phyloP scores from a whole-genome alignment of 1,284 basidiomycete genomes.

The Peniophora sp. region DNA sequence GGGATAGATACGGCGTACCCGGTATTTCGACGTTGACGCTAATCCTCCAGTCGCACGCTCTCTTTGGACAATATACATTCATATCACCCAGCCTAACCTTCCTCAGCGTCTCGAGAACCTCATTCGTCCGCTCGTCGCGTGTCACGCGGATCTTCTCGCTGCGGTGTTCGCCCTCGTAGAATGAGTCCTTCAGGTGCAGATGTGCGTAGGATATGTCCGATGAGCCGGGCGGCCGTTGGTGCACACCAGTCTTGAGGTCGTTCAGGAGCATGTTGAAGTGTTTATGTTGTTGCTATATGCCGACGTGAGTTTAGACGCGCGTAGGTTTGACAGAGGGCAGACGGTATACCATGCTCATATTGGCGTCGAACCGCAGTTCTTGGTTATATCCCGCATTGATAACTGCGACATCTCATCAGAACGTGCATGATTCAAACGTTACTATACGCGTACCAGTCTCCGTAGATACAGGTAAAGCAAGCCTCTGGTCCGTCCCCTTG shows the following conservation, averaged over 20 bases:
- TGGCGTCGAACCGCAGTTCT: constrained; percentile 81
- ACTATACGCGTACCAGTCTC: constrained; percentile 74
- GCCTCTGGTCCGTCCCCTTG: constrained; percentile 43
- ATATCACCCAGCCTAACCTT: constrained; percentile 85
- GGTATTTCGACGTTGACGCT: constrained; percentile 85
- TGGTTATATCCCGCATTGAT: constrained; percentile 20
- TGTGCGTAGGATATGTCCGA: constrained; percentile 72
- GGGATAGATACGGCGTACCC: constrained; percentile 42
- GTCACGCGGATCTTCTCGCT: constrained; percentile 78
- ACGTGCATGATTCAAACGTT: background rate
- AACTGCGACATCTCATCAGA: constrained; percentile 34
- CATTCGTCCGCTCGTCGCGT: constrained; percentile 66
- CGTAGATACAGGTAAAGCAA: constrained; percentile 69
- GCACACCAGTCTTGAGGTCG: constrained; percentile 50
- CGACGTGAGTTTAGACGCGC: background rate
- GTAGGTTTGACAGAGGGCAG: constrained; percentile 8
- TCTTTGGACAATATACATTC: constrained; percentile 81
- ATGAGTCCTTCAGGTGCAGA: constrained; percentile 75
- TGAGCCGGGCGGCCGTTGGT: constrained; percentile 33
- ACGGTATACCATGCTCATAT: constrained; percentile 57
- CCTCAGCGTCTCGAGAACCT: constrained; percentile 58
- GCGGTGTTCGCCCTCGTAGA: constrained; percentile 50
- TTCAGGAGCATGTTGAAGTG: constrained; percentile 86
- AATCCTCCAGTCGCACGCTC: constrained; percentile 84
- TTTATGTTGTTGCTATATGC: constrained; percentile 69